phyloP scores from a whole-genome alignment of 495 filamentous ascomycete genomes.

The Penicillium argentinense region DNA sequence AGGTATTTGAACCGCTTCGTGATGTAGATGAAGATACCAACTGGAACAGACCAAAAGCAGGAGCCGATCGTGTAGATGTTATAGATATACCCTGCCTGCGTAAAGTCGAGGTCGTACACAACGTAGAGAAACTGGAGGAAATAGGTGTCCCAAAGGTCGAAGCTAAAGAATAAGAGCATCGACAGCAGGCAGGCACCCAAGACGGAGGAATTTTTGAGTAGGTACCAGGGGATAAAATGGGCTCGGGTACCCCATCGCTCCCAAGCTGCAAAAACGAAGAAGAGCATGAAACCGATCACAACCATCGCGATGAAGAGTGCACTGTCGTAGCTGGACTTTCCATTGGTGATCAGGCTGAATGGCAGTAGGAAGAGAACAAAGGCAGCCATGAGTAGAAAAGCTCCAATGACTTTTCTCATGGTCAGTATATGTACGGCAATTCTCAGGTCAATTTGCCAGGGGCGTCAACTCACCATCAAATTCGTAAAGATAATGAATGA shows the following conservation, averaged over 20 bases:
- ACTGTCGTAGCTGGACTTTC: constrained; percentile 47
- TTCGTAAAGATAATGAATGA: constrained; percentile 57
- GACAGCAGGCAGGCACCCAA: constrained; percentile 60
- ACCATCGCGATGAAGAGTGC: constrained; percentile 57
- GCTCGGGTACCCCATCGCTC: constrained; percentile 56
- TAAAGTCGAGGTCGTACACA: constrained; percentile 60
- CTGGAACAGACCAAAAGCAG: constrained; percentile 58
- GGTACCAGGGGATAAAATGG: constrained; percentile 59
- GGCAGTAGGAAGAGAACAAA: constrained; percentile 64
- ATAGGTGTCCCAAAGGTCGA: constrained; percentile 67
- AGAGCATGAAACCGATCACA: constrained; percentile 54
- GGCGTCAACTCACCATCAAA: constrained; percentile 53
- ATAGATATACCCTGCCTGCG: constrained; percentile 59
- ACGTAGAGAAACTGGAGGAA: constrained; percentile 70
- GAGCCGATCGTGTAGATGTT: constrained; percentile 72
- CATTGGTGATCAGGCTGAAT: constrained; percentile 52
- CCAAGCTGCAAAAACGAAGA: constrained; percentile 59
- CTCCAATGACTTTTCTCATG: constrained; percentile 43
- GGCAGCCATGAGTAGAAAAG: constrained; percentile 56
- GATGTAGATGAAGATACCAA: constrained; percentile 54
- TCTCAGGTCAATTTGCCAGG: too few relatives aligned
- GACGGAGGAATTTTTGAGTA: constrained; percentile 64
- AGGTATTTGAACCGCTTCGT: constrained; percentile 58
- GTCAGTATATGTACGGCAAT: too few relatives aligned
- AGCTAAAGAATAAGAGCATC: constrained; percentile 57